phyloP scores from a whole-genome alignment of 768 basidiomycete species.

The Trametopsis cervina region DNA sequence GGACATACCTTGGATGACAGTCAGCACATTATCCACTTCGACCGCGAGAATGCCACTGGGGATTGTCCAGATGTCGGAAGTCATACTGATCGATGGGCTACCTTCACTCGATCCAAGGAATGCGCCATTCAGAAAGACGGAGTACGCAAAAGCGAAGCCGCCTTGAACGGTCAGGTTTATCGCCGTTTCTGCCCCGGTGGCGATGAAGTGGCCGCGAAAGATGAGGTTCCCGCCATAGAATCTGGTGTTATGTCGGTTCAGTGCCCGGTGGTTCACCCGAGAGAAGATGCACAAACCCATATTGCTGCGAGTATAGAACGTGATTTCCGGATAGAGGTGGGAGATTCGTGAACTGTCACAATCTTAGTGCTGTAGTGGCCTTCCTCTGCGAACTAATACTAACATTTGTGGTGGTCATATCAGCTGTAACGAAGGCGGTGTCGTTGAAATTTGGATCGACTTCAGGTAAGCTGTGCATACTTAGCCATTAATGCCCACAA shows the following conservation, averaged over 20 bases:
- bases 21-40: constrained; percentile 33
- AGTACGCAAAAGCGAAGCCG: constrained; percentile 25
- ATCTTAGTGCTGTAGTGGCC: neutral
- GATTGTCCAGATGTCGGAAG: constrained; percentile 36
- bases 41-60: constrained; percentile 27
- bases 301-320: constrained; percentile 47
- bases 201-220: constrained; percentile 30
- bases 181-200: constrained; percentile 15
- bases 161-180: constrained; percentile 19
- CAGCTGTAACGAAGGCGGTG: constrained; percentile 36
- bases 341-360: constrained; percentile 40
- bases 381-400: constrained; percentile 4
- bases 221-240: constrained; percentile 21
- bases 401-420: constrained; percentile 40
- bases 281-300: constrained; percentile 29
- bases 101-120: constrained; percentile 46
- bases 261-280: neutral
- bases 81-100: constrained; percentile 33
- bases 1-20: constrained; percentile 25
- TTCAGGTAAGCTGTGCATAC: constrained; percentile 38
- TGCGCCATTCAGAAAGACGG: constrained; percentile 33
- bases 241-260: neutral
- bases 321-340: constrained; percentile 35
- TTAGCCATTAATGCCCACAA: neutral
- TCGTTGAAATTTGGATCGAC: constrained; percentile 41